Percentiles rank a stretch among this genome's conserved stretches.
Conservation (phyloP, 768 basidiomycete genomes). For the Lactarius hatsudake region DNA sequence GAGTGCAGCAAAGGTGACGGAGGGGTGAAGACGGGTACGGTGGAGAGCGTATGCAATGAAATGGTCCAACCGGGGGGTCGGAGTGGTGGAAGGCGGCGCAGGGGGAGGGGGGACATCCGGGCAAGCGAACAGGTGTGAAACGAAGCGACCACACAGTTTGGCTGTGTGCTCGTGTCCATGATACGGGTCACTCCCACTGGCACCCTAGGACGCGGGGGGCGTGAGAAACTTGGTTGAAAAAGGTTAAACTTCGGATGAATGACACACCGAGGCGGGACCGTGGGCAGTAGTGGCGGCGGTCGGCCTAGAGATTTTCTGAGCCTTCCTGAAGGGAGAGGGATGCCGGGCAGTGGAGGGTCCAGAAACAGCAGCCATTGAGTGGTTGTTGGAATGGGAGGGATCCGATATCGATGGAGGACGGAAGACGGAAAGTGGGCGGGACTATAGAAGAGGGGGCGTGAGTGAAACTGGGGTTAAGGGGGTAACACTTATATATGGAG, state of each 20-base stretch:
- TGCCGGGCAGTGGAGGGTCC: slow-evolving; percentile 32
- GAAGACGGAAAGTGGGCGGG: slow-evolving; percentile 1
- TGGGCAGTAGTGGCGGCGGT: slow-evolving; percentile 7
- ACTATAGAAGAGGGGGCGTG: slow-evolving; percentile 24
- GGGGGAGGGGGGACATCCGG: slow-evolving; percentile 68
- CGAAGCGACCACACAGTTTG: slow-evolving; percentile 70
- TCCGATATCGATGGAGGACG: slow-evolving; percentile 21
- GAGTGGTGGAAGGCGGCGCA: slow-evolving; percentile 31
- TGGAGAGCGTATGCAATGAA: slow-evolving; percentile 89
- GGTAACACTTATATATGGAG: slow-evolving; percentile 24
- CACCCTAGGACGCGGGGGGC: background rate
- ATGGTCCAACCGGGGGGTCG: slow-evolving; percentile 54
- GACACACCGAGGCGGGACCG: slow-evolving; percentile 22
- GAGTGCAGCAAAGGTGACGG: slow-evolving; percentile 60
- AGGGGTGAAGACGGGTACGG: slow-evolving; percentile 60
- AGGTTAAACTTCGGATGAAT: slow-evolving; percentile 20
- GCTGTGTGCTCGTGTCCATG: slow-evolving; percentile 78
- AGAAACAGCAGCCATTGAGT: slow-evolving; percentile 32
- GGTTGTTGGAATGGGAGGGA: slow-evolving; percentile 12
- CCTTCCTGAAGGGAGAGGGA: slow-evolving; percentile 33
- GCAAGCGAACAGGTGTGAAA: slow-evolving; percentile 82
- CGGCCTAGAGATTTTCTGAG: slow-evolving; percentile 26
- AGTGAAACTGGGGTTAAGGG: slow-evolving; percentile 14
- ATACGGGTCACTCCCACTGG: slow-evolving; percentile 46
- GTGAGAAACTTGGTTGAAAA: slow-evolving; percentile 13